Evolutionary conservation across 805 yeast species (phyloP).

Genomic region (Pichia ethanolica): DNA sequence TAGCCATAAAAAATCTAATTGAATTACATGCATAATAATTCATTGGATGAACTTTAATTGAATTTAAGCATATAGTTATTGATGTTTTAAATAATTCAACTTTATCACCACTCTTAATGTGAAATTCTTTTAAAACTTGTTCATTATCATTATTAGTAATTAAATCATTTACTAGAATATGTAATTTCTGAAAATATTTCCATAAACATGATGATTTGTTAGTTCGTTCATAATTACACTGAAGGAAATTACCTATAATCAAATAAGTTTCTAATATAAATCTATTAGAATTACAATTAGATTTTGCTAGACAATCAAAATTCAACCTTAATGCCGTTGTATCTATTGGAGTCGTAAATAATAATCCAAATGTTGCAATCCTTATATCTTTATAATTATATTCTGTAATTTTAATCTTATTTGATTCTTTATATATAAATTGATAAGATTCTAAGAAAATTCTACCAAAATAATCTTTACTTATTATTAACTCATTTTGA

Average conservation of each 20-base stretch:
- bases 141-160: not conserved
- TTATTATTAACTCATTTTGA: constrained; percentile 5
- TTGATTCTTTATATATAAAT: constrained; percentile 3
- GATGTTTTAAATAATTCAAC: not conserved
- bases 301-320: not conserved
- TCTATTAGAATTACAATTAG: not conserved
- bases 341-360: constrained; percentile 26
- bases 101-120: not conserved
- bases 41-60: constrained; percentile 34
- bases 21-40: constrained; percentile 45
- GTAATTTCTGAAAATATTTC: constrained; percentile 19
- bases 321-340: constrained; percentile 17
- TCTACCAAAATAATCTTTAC: constrained; percentile 8
- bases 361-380: constrained; percentile 18
- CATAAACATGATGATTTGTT: constrained; percentile 31
- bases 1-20: constrained; percentile 18
- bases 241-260: constrained; percentile 14
- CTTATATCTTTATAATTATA: not conserved
- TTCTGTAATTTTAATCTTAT: not conserved
- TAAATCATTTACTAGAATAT: not conserved
- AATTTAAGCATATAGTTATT: constrained; percentile 21
- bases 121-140: not conserved
- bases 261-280: not conserved
- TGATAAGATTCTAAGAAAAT: constrained; percentile 17
- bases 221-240: constrained; percentile 21